Base-by-base conservation (phyloP, 805 yeast species). In the Wickerhamiella vanderwaltii region DNA sequence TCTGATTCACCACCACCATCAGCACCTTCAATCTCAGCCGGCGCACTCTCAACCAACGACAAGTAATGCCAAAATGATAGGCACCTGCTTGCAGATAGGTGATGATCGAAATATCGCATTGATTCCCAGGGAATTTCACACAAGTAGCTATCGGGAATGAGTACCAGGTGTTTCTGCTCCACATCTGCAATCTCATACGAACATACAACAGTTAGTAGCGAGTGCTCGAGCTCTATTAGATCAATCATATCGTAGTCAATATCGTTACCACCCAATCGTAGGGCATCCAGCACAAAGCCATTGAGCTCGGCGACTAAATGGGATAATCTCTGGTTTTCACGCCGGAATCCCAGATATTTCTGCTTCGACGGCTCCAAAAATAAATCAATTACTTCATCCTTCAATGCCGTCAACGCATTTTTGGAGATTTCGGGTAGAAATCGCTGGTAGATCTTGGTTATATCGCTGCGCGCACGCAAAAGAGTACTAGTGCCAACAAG, bases 61-160 rank as follows among this genome's bases (percentile, higher is more conserved):
- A 1, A 59, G 12, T 84, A 58, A 34, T 68, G 51, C 1, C 58
- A 53, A 11, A 76, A 43, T 0, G 94, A 79, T 0, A 48, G 33
- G 3, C 54, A 51, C 7, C 57, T 44, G 13, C 53, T 47, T 1
- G 43, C 46, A 1, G 44, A 26, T 5, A 19, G 23, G 6, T 31
- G 23, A 5, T n/a, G 15, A 17, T 25, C 23, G 6, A 51, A 22
- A 7, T 25, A 19, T 0, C 75, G 69, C 24, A 87, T 54, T 1
- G 85, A 77, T 53, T 91, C 99, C 97, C 97, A 91, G 0, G 98
- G 98, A 24, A 91, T 65, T 15, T 58, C 55, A n/a, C 72, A 71
- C 48, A 93, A 77, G 6, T 63, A 60, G 38, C 76, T 68, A 19
- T 87, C 78, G 3, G 84, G 72, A 3, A 91, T 63, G 36, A 91